A percentile compares a stretch with the other conserved stretches of the same genome.
Evolutionary conservation across 2,329 filamentous ascomycete species (phyloP).

Genomic region (Dactylellina cionopaga): DNA sequence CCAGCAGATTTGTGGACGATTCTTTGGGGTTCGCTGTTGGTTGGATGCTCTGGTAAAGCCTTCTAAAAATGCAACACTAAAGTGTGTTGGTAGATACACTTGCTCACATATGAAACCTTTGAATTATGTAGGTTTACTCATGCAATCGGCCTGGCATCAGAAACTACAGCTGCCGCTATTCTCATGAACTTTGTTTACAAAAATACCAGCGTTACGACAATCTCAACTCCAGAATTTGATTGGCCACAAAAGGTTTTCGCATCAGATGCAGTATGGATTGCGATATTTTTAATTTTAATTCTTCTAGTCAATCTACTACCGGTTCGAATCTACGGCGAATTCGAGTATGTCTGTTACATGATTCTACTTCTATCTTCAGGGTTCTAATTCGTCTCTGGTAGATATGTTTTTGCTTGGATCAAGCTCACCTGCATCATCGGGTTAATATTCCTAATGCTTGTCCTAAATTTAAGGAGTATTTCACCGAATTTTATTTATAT

Average conservation of each 20-base stretch:
- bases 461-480: constrained; percentile 58
- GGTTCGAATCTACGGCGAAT: constrained; percentile 58
- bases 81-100: constrained; percentile 15
- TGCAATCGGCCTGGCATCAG: constrained; percentile 59
- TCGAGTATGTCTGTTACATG: constrained; percentile 58
- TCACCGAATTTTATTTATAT: constrained; percentile 57
- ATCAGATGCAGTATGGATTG: constrained; percentile 60
- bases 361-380: too few species aligned
- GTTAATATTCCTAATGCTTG: constrained; percentile 63
- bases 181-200: constrained; percentile 62
- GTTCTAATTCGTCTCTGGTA: too few species aligned
- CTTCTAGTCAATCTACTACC: constrained; percentile 60
- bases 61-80: constrained; percentile 29
- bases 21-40: constrained; percentile 63
- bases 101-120: not conserved
- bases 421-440: constrained; percentile 61
- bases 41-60: constrained; percentile 63
- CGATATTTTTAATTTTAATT: constrained; percentile 59
- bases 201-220: constrained; percentile 42
- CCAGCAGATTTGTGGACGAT: constrained; percentile 61
- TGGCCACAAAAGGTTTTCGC: constrained; percentile 41
- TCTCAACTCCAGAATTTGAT: constrained; percentile 47
- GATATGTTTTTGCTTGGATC: constrained; percentile 58
- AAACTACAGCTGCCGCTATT: constrained; percentile 61
- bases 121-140: constrained; percentile 58